A percentile compares a stretch with the other conserved stretches of the same genome.
These are phyloP conservation scores for Glonium stellatum DNA, from an alignment of 495 filamentous ascomycete genomes.

Conservation along the genomic window DNA sequence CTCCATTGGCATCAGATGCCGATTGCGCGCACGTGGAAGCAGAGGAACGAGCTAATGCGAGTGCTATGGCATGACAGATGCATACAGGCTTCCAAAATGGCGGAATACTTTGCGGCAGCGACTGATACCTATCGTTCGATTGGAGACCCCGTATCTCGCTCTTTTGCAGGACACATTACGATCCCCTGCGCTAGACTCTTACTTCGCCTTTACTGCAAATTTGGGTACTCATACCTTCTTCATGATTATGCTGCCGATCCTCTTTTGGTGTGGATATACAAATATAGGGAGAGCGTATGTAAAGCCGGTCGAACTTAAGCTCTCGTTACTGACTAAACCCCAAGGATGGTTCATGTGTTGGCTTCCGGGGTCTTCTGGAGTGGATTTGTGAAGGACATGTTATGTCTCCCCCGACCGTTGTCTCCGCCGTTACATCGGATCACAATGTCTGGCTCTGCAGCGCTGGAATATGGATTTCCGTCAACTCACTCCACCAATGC, in stretches of 20 bases:
- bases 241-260: conserved; percentile 84
- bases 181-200: conserved; percentile 75
- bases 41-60: not conserved
- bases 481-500: conserved; percentile 97
- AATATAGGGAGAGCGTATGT: conserved; percentile 75
- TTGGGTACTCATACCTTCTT: conserved; percentile 98
- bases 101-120: conserved; percentile 74
- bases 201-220: conserved; percentile 94
- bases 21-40: not conserved
- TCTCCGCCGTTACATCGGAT: conserved; percentile 91
- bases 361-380: conserved; percentile 87
- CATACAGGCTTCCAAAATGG: conserved; percentile 76
- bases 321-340: not conserved
- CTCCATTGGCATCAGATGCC: not conserved
- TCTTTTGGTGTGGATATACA: conserved; percentile 91
- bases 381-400: conserved; percentile 87
- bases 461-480: conserved; percentile 94
- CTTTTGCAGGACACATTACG: conserved; percentile 59
- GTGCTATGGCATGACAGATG: conserved; percentile 50
- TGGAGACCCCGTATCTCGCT: conserved; percentile 93
- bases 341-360: conserved; percentile 78
- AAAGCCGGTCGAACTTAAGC: not conserved
- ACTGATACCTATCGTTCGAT: conserved; percentile 79
- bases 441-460: conserved; percentile 91
- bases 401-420: conserved; percentile 88